These are phyloP conservation scores for Clonostachys sp. DNA, from an alignment of 2,329 filamentous ascomycete species.

Conservation along the genomic window DNA sequence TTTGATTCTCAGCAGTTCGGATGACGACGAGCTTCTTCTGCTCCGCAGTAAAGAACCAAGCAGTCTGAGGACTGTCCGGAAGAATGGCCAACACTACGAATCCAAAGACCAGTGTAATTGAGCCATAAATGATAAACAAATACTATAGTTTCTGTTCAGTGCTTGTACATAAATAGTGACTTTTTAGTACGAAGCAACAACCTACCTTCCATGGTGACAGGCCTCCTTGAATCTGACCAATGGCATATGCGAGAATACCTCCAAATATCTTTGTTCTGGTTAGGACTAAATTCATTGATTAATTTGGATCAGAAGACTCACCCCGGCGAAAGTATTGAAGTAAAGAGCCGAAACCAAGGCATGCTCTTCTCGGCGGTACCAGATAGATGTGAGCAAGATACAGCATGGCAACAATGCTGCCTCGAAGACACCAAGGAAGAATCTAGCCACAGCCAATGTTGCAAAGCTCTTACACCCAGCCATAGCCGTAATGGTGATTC, in stretches of 20 bases:
- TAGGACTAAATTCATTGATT: no score
- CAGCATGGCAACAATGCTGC: conserved; percentile 16
- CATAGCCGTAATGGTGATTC: conserved; percentile 11
- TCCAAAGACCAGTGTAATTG: conserved; percentile 7
- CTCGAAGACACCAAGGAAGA: conserved; percentile 17
- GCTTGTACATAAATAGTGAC: no score
- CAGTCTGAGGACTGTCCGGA: conserved; percentile 10
- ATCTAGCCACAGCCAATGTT: conserved; percentile 12
- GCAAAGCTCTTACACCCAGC: conserved; percentile 13
- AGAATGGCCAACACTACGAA: conserved; percentile 7
- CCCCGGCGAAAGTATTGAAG: conserved; percentile 20
- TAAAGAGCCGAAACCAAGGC: conserved; percentile 20
- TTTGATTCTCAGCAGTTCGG: conserved; percentile 6
- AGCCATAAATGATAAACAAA: conserved; percentile 16
- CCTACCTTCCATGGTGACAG: no score
- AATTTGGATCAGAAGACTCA: no score
- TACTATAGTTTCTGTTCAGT: conserved; percentile 2
- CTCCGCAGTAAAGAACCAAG: conserved; percentile 11
- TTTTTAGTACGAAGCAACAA: no score
- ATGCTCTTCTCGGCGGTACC: conserved; percentile 22
- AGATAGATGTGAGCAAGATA: conserved; percentile 20
- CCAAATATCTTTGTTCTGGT: conserved; percentile 11
- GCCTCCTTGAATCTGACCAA: conserved; percentile 13
- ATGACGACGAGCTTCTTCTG: conserved; percentile 9
- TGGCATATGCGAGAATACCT: conserved; percentile 18